phyloP scores from a whole-genome alignment of 371 early-diverging fungal genomes.

The Lichtheimia ramosa region DNA sequence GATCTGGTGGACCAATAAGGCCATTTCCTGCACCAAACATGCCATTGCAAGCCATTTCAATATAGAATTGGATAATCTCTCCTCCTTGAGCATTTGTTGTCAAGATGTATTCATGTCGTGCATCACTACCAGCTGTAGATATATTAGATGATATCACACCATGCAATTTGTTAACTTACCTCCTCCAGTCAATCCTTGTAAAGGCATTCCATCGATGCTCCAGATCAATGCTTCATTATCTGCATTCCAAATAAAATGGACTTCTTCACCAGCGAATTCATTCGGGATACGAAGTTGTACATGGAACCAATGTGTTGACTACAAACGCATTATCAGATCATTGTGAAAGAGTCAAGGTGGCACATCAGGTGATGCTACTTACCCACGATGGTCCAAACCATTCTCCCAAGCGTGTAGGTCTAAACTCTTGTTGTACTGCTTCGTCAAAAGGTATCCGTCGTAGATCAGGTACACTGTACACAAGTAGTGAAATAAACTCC shows the following conservation, averaged over 20 bases:
- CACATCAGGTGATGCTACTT: constrained; percentile 16
- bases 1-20: constrained; percentile 70
- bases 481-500: constrained; percentile 46
- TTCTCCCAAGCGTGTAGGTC: constrained; percentile 68
- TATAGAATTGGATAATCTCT: constrained; percentile 69
- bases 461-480: constrained; percentile 80
- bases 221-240: constrained; percentile 88
- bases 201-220: constrained; percentile 75
- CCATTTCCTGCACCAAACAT: constrained; percentile 84
- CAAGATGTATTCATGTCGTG: constrained; percentile 79
- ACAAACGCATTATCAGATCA: constrained; percentile 10
- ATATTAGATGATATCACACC: not conserved
- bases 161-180: constrained; percentile 25
- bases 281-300: constrained; percentile 71
- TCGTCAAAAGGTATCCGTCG: constrained; percentile 84
- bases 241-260: constrained; percentile 83
- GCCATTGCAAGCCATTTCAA: constrained; percentile 93
- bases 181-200: constrained; percentile 89
- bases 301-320: constrained; percentile 92
- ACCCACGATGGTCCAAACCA: constrained; percentile 89
- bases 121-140: constrained; percentile 49
- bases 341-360: not conserved
- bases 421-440: constrained; percentile 73
- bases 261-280: constrained; percentile 70
- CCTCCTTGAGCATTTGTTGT: constrained; percentile 64